Evolutionary conservation across 495 filamentous ascomycete species (phyloP).

Genomic region (Xylaria flabelliformis): DNA sequence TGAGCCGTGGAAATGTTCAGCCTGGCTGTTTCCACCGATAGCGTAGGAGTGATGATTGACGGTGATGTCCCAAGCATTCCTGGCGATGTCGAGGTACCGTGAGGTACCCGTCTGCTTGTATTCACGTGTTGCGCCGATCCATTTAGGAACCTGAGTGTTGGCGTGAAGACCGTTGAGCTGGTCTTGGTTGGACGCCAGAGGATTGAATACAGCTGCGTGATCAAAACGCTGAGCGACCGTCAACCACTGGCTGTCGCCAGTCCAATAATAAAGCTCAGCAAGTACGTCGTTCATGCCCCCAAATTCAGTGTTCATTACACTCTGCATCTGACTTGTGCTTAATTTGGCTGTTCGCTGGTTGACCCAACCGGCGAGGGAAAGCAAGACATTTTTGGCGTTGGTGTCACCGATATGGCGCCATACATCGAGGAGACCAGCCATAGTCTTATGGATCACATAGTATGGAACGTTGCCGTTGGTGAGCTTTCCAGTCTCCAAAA

Average conservation of each 20-base stretch:
- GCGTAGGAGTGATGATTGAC: slow-evolving; percentile 45
- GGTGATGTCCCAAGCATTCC: slow-evolving; percentile 47
- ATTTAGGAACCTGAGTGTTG: slow-evolving; percentile 50
- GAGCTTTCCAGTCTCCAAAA: slow-evolving; percentile 38
- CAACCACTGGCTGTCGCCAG: slow-evolving; percentile 43
- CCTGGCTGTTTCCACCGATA: slow-evolving; percentile 50
- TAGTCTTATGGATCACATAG: slow-evolving; percentile 41
- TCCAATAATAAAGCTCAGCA: slow-evolving; percentile 42
- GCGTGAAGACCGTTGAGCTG: slow-evolving; percentile 47
- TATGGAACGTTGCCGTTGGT: slow-evolving; percentile 41
- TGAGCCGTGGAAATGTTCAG: slow-evolving; percentile 46
- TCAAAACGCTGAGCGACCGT: slow-evolving; percentile 46
- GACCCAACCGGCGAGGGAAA: slow-evolving; percentile 46
- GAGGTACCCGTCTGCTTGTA: slow-evolving; percentile 43
- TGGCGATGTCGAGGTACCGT: slow-evolving; percentile 42
- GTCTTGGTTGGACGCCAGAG: slow-evolving; percentile 42
- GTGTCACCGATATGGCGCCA: slow-evolving; percentile 43
- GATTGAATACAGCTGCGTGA: slow-evolving; percentile 44
- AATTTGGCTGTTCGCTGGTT: slow-evolving; percentile 42
- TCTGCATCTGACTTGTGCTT: slow-evolving; percentile 44
- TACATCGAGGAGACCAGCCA: slow-evolving; percentile 44
- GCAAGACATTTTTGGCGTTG: slow-evolving; percentile 39
- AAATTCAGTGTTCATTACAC: slow-evolving; percentile 45
- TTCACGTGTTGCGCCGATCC: slow-evolving; percentile 44
- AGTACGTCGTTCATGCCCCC: slow-evolving; percentile 51